These are phyloP conservation scores for Cucurbita moschata DNA, from an alignment of 306 rosid species.

Conservation along the genomic window DNA sequence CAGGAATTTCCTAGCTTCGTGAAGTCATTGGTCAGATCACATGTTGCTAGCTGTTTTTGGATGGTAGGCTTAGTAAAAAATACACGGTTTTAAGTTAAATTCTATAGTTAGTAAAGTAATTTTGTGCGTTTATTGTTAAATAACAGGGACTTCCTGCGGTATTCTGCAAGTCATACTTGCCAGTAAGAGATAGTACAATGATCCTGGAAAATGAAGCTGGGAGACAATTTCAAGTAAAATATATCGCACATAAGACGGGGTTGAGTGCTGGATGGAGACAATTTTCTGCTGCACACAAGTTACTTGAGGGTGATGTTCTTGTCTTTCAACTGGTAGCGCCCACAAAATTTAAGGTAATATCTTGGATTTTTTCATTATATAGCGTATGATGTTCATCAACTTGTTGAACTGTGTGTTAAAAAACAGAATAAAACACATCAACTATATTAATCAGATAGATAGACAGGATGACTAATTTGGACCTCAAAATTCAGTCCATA, in stretches of 20 bases:
- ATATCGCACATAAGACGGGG: conserved; percentile 74
- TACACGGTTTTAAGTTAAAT: background rate
- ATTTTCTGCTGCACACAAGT: conserved; percentile 64
- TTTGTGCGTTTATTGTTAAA: background rate
- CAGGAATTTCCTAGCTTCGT: conserved; percentile 60
- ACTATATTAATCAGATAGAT: background rate
- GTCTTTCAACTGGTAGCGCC: conserved; percentile 81
- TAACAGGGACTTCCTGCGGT: conserved; percentile 57
- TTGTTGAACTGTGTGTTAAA: background rate
- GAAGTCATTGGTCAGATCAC: conserved; percentile 79
- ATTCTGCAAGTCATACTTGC: conserved; percentile 65
- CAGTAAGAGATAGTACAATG: conserved; percentile 44
- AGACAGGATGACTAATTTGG: background rate
- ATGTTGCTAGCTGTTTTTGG: conserved; percentile 82
- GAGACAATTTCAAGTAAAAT: conserved; percentile 45
- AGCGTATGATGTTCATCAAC: background rate
- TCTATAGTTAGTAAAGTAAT: background rate
- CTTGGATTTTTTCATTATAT: background rate
- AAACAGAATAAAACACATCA: background rate
- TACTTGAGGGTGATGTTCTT: conserved; percentile 74
- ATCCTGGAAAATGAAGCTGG: conserved; percentile 73
- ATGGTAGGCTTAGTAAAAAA: conserved; percentile 37
- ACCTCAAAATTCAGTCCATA: background rate
- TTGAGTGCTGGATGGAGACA: conserved; percentile 95
- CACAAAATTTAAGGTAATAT: conserved; percentile 58